Evolutionary conservation across 495 filamentous ascomycete species (phyloP), one percentile per base, ranked within the genome.

Genomic region (Aspergillus sclerotiicarbonarius): DNA sequence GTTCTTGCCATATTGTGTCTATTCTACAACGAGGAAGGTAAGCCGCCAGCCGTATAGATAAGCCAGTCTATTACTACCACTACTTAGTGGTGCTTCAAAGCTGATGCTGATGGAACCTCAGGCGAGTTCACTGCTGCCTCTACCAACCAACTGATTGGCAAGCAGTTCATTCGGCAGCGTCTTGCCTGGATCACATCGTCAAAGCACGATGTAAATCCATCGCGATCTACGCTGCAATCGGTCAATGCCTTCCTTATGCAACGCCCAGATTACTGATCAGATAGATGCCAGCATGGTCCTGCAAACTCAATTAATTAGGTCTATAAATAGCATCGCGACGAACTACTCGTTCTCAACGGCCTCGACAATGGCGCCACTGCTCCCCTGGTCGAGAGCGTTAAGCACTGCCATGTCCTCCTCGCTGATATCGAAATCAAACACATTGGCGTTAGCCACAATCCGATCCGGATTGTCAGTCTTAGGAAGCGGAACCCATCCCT

Each of bases 231-330:
- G 0, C 71, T 98, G 50, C 90, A 96, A 68, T 88, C 87, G 54
- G 85, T 97, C 39, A 96, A 97, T 72, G 87, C 87, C 39, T 96
- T 90, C 61, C 74, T 98, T 46, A 94, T 98, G 85, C 62, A 75
- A 54, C 62, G 65, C 45, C 70, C 69, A 39, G 67, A 76, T 67
- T 74, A 69, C 65, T 74, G 63, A 75, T 35, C 9, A 12, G 33
- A n/a, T n/a, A n/a, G 5, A 15, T n/a, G 37, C 37, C 13, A 25
- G 25, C 25, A 41, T 41, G n/a, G 6, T 15, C 37, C 8, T 41
- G 13, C 37, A n/a, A 41, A 15, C 37, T 41, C 37, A 41, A 41
- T 41, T 41, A 41, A 41, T 62, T 58, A 51, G 31, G 46, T 59
- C 33, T 47, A 46, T 57, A 53, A 33, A 20, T 54, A 31, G 39